Base-by-base conservation (phyloP, 306 rosid species). In the Mimosa pudica region DNA sequence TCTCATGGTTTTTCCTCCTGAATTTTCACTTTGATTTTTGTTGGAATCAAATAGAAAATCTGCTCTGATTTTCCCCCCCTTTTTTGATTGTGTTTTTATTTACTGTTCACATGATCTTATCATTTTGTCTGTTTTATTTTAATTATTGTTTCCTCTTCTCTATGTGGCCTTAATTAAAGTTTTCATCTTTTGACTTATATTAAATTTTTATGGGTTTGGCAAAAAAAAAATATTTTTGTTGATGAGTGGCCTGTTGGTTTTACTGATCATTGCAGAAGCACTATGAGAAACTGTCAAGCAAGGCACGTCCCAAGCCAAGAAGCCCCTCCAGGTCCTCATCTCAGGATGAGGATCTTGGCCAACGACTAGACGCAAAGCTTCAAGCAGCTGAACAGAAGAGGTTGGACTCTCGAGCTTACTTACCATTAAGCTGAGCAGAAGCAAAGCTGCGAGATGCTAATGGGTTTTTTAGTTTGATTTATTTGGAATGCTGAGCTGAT, bases 331-430 rank as follows among this genome's bases (percentile, higher is more conserved):
- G 87, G 62, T 89, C 89, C 76, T 94, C 96, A 48, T 89, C 91
- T 45, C 85, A 85, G 47, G 97, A 88, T 69, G 97, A 92, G 68
- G 94, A 92, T 86, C 96, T 85, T 76, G 96, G 87, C 10, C 98
- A 91, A 91, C 90, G 98, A 62, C 91, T 93, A 5, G 94, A 91
- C 79, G 98, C 99, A 10, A 95, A 91, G 82, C 91, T 95, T 77
- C 94, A 87, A 82, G 98, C 98, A 61, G 98, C 98, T 71, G 96
- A 92, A 75, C 96, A 87, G 88, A 95, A 95, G 82, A 92, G 98
- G 98, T 91, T 49, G 73, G 75, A 24, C 62, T 45, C n/a, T 46
- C n/a, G 33, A 24, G 33, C 30, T 24, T 24, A 24, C 30, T 24
- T 24, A 24, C 30, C 30, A 24, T 24, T 24, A 24, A 24, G 30